Conservation (phyloP, 768 basidiomycete genomes). For the Xerocomus spinulosus region DNA sequence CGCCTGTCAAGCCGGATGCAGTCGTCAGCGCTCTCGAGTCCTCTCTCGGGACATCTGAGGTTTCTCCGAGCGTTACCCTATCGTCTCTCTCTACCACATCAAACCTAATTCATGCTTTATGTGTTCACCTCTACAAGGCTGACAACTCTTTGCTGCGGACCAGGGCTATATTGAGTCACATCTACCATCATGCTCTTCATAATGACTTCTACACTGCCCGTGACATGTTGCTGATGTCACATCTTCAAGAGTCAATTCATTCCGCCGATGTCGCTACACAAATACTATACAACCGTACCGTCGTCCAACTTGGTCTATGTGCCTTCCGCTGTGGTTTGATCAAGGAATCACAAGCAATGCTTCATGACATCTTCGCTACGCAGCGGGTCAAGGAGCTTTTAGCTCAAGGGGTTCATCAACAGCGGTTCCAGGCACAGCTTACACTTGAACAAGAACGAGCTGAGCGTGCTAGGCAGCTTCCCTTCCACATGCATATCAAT, state of each 20-base stretch:
- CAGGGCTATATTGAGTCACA: conserved; percentile 95
- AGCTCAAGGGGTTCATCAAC: conserved; percentile 93
- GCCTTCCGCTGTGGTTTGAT: conserved; percentile 95
- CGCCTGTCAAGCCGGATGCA: conserved; percentile 70
- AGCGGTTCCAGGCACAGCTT: conserved; percentile 73
- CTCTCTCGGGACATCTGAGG: conserved; percentile 51
- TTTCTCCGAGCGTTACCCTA: conserved; percentile 61
- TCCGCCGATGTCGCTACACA: conserved; percentile 96
- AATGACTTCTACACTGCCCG: conserved; percentile 96
- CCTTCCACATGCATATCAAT: conserved; percentile 99
- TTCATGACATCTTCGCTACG: conserved; percentile 94
- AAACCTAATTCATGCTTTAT: conserved; percentile 81
- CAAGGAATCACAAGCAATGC: conserved; percentile 86
- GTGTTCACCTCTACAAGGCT: conserved; percentile 89
- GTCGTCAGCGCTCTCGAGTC: conserved; percentile 89
- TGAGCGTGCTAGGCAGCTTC: conserved; percentile 91
- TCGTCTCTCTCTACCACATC: conserved; percentile 53
- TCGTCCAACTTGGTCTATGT: conserved; percentile 95
- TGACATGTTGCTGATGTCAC: conserved; percentile 98
- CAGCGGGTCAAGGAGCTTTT: conserved; percentile 96
- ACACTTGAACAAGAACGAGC: conserved; percentile 96
- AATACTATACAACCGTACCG: conserved; percentile 95
- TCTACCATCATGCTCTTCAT: conserved; percentile 94
- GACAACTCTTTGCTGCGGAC: conserved; percentile 90
- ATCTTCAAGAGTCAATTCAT: conserved; percentile 93